These are phyloP conservation scores for Cryptococcus sp. DNA, from an alignment of 1,284 basidiomycete species.

Conservation along the genomic window DNA sequence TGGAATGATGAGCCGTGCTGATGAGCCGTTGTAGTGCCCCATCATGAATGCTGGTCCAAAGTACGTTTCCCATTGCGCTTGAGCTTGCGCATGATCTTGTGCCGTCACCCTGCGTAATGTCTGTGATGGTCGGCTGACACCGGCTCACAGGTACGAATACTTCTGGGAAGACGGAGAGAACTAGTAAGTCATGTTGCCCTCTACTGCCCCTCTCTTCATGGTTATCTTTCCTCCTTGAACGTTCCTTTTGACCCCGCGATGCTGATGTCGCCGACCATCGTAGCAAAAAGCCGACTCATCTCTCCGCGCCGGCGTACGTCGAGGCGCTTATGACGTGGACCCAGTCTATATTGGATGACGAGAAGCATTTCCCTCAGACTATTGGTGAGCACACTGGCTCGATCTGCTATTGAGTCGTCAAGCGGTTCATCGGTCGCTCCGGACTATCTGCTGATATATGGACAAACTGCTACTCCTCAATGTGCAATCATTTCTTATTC, in stretches of 20 bases:
- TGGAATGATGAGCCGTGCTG: constrained; percentile 2
- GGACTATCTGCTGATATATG: not conserved
- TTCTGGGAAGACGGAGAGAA: constrained; percentile 95
- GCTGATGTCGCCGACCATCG: not conserved
- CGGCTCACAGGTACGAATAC: constrained; percentile 84
- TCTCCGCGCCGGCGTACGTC: constrained; percentile 94
- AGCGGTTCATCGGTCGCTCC: not conserved
- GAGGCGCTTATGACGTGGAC: constrained; percentile 99
- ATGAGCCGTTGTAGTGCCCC: constrained; percentile 68
- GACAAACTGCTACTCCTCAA: too few species aligned
- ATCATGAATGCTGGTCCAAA: constrained; percentile 98
- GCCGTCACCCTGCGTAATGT: not conserved
- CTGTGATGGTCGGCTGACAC: constrained; percentile 1
- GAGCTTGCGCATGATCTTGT: not conserved
- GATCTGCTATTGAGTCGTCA: not conserved
- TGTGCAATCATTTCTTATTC: too few species aligned
- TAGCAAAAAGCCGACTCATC: constrained; percentile 83
- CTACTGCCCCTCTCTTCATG: not conserved
- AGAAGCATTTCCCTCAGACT: constrained; percentile 88
- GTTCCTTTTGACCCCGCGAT: not conserved
- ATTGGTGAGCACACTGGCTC: constrained; percentile 62
- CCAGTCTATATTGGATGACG: constrained; percentile 89
- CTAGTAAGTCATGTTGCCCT: constrained; percentile 54
- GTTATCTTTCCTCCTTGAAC: too few species aligned
- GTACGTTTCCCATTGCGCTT: constrained; percentile 55